Evolutionary conservation across 257 asterid genomes (phyloP), one percentile per base, ranked within the genome.

Genomic region (Przewalskia tangutica): DNA sequence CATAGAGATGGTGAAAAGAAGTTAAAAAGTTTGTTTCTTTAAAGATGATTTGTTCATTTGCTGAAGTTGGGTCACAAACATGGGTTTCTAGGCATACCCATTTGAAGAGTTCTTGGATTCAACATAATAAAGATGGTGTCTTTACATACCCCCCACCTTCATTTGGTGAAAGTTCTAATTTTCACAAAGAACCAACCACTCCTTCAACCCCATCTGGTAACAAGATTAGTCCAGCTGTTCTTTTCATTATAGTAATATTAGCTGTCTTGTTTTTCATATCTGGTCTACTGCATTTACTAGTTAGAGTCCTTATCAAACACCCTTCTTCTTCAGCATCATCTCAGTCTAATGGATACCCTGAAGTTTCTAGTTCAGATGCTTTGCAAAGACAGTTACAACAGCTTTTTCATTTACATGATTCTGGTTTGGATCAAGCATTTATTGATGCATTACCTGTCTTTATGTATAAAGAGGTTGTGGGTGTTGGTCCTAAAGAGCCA

Each of bases 341-440:
- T 84, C 97, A 84, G 56, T 84, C 95, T 32, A 83, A 85, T 86
- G 82, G 88, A 78, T 88, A 90, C 65, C 86, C 93, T 4, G 97
- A 93, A 73, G 81, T 87, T 84, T 89, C 98, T 6, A 82, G 84
- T 82, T 83, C 97, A 13, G 98, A 95, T 68, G 89, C 91, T 51
- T 94, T 93, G 16, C 97, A 95, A 82, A 88, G 98, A 76, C 99
- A 95, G 87, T 88, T 95, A 56, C 99, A 93, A 75, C 97, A 95
- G 84, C 96, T 95, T 64, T 95, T 95, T 78, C 95, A 93, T 82
- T 83, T 93, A 23, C 98, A 95, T 3, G 99, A 95, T 60, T 91
- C 97, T 2, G 99, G 99, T 67, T 81, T 93, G 81, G 99, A 95
- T 88, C 99, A 95, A 81, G 94, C 94, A 44, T 90, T 92, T 76